Evolutionary conservation across 140 eudicot genomes (phyloP), one percentile per base, ranked within the genome.

Genomic region (Ambrosia hybrid): DNA sequence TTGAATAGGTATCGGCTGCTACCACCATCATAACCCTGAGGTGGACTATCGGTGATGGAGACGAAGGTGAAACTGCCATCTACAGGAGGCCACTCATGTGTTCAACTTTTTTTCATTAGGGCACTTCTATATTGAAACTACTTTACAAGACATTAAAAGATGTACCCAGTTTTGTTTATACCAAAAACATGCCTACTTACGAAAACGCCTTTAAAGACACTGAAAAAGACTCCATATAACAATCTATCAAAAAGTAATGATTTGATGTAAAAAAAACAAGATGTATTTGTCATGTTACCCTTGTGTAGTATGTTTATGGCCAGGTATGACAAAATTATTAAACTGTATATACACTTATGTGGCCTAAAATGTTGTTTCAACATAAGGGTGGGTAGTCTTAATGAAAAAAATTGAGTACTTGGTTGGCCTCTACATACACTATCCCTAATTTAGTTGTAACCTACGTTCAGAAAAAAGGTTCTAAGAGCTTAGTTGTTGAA

Each of bases 401-500:
- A 36, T 36, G 67, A 39, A 64, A 38, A 14, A 14, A 7, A 1
- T 39, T 39, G 13, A 39, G 52, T 64, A 39, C 7, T n/a, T n/a
- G n/a, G n/a, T n/a, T n/a, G n/a, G n/a, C n/a, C n/a, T n/a, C n/a
- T n/a, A n/a, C n/a, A n/a, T n/a, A n/a, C n/a, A n/a, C n/a, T n/a
- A 14, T 62, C 45, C 6, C 12, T 6, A 64, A 14, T 38, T 12
- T 53, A 66, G 10, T 4, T 51, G 65, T 41, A 80, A 56, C 93
- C 71, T 88, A 86, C 99, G 73, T 85, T 90, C 65, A 78, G 74
- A 51, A 94, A 88, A 43, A 90, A 95, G 51, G 90, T 88, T 86
- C 99, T 79, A 68, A 91, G 97, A 73, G 99, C 99, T 71, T 76
- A 81, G 61, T 93, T 73, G 70, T 91, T 86, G 67, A 81, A 84